Evolutionary conservation across 495 filamentous ascomycete genomes (phyloP).

Genomic region (Penicillium waksmanii): DNA sequence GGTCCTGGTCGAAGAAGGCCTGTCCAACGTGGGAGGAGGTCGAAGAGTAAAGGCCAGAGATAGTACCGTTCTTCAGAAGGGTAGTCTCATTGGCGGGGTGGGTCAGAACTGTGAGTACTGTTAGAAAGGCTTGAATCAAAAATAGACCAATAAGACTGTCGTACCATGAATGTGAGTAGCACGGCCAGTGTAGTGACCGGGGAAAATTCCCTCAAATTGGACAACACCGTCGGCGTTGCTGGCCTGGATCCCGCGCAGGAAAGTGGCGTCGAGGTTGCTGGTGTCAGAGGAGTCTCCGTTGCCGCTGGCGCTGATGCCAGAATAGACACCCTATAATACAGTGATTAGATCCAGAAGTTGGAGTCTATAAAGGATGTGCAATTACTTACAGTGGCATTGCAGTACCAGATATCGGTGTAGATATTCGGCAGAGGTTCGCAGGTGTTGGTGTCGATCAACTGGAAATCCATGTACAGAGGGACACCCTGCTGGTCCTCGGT

Average conservation of each 20-base stretch:
- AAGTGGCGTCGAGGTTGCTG: conserved; percentile 49
- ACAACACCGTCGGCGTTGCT: conserved; percentile 54
- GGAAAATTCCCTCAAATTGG: conserved; percentile 55
- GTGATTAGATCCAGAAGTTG: conserved; percentile 11
- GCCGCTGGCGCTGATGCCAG: conserved; percentile 54
- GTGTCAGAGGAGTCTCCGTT: conserved; percentile 49
- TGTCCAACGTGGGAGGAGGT: conserved; percentile 59
- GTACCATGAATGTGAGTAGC: conserved; percentile 41
- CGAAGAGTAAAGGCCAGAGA: conserved; percentile 35
- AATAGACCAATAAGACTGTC: background rate
- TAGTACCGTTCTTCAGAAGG: conserved; percentile 35
- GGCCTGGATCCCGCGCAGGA: conserved; percentile 54
- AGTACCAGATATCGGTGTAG: conserved; percentile 66
- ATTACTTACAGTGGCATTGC: conserved; percentile 42
- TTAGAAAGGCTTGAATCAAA: background rate
- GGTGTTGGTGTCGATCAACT: conserved; percentile 61
- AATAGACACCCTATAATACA: conserved; percentile 54
- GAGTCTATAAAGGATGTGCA: conserved; percentile 21
- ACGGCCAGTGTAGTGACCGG: conserved; percentile 57
- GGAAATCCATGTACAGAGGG: conserved; percentile 60
- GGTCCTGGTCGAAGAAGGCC: conserved; percentile 62
- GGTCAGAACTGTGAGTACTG: conserved; percentile 30
- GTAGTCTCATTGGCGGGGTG: conserved; percentile 41
- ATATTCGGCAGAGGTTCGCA: conserved; percentile 57
- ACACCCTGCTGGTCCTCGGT: conserved; percentile 60